Percentiles rank a stretch among this genome's conserved stretches.
phyloP scores from a whole-genome alignment of 805 yeast genomes.

The Phaffomyces antillensis region DNA sequence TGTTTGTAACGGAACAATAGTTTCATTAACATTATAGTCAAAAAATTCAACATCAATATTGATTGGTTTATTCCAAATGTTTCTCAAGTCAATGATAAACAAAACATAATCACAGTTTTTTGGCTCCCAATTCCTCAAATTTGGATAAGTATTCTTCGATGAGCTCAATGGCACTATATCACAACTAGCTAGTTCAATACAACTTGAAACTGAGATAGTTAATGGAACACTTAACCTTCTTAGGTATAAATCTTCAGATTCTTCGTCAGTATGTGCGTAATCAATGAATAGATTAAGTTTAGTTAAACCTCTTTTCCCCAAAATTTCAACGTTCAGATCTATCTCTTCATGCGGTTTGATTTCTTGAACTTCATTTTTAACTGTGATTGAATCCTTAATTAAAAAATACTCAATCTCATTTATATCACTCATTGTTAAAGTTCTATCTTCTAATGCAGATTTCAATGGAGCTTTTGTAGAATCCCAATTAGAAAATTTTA shows the following conservation, averaged over 20 bases:
- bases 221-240: slow-evolving; percentile 64
- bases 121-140: slow-evolving; percentile 3
- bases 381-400: slow-evolving; percentile 48
- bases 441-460: slow-evolving; percentile 41
- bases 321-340: slow-evolving; percentile 46
- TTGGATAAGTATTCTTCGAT: background rate
- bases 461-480: slow-evolving; percentile 63
- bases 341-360: slow-evolving; percentile 33
- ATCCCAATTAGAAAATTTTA: slow-evolving; percentile 62
- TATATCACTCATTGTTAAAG: slow-evolving; percentile 51
- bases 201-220: slow-evolving; percentile 60
- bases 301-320: slow-evolving; percentile 69
- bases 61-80: slow-evolving; percentile 65
- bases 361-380: slow-evolving; percentile 23
- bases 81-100: slow-evolving; percentile 68
- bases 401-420: slow-evolving; percentile 72
- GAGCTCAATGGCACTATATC: slow-evolving; percentile 56
- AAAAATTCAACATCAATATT: slow-evolving; percentile 28
- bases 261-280: slow-evolving; percentile 40
- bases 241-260: slow-evolving; percentile 31
- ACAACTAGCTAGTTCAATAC: slow-evolving; percentile 67
- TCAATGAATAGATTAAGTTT: slow-evolving; percentile 59
- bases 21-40: slow-evolving; percentile 16
- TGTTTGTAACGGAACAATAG: slow-evolving; percentile 38
- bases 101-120: slow-evolving; percentile 45